Base-by-base conservation (phyloP, 1,284 basidiomycete species). In the Takashimella tepidaria region DNA sequence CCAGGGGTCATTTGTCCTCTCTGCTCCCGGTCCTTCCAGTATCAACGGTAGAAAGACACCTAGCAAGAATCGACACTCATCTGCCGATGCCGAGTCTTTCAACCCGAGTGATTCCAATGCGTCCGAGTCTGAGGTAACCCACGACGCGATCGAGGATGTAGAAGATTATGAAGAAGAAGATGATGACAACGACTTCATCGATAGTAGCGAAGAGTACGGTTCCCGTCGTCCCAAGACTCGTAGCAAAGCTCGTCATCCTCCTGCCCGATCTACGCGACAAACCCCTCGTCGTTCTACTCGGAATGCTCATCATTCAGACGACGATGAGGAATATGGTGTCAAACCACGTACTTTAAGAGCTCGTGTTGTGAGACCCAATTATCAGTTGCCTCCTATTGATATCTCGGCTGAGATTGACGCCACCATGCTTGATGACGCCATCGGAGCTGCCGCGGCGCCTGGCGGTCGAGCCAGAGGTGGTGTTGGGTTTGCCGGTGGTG, bases 151-250 rank as follows among this genome's bases (percentile, higher is more conserved):
- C 1, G 54, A 61, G 6, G 58, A 61, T 3, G 56, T 53, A 3
- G 53, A 57, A 1, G 66, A 63, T 24, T 58, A 65, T 16, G 64
- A 67, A 22, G 61, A 56, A 12, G 59, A 88, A 46, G 78, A 79
- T 45, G 54, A 56, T 11, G 54, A 45, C 26, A 47, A 51, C 16
- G 21, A 19, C 21, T 55, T 45, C 3, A 47, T 37, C 10, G 51
- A 53, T 22, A 50, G 47, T 27, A 16, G 16, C 10, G 31, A 37
- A 8, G 31, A 37, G 10, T 37, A 37, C 31, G 31, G 31, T 37
- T 8, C 31, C 10, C 31, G 31, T 37, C 31, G 31, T 16, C n/a
- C n/a, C n/a, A 37, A 37, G 31, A 37, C 31, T 37, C 31, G 31
- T 8, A 37, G 31, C 31, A 8, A 8, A 37, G 31, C 31, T 8